Evolutionary conservation across 2,329 filamentous ascomycete genomes (phyloP), one percentile per base, ranked within the genome.

Genomic region (Talaromyces sp.): DNA sequence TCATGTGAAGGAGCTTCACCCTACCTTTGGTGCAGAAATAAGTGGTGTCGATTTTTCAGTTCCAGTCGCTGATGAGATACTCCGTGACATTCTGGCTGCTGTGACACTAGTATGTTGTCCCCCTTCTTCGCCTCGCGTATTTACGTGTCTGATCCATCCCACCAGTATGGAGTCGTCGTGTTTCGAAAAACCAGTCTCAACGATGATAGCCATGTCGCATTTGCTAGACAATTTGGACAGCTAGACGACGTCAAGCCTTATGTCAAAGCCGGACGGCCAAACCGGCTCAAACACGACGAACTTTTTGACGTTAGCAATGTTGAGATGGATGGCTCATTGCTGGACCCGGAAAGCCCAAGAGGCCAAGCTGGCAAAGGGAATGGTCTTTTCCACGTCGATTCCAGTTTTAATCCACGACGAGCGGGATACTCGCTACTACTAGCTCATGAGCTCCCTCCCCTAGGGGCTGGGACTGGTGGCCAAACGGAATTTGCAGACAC

Each of bases 221-320:
- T 87, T 68, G 78, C 81, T 16, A 66, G 67, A 2, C 75, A 73
- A 1, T 81, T 87, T 63, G 85, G 84, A 23, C 81, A 84, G 27
- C 78, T 86, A 0, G 84, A 87, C 70, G 80, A 85, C 67, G 77
- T 84, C 34, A 78, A 72, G 18, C 82, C 80, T 0, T 85, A 82
- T 70, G 72, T 81, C 7, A 72, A 71, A 1, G 73, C 64, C 9
- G 82, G 80, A 16, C 78, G 81, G 51, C 76, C 78, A 66, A 75
- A 79, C 61, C 79, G 83, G 23, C 79, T 83, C 64, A 66, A 71
- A 1, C 76, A 81, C 63, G 73, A 78, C 50, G 81, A 86, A 68
- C 76, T 87, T 0, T 86, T 86, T 68, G 85, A 87, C 65, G 83
- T 83, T 0, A 77, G 81, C 57, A 87, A 87, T 68, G 72, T 85